Conservation (phyloP, 1,284 basidiomycete genomes). For the Caloboletus inedulis region DNA sequence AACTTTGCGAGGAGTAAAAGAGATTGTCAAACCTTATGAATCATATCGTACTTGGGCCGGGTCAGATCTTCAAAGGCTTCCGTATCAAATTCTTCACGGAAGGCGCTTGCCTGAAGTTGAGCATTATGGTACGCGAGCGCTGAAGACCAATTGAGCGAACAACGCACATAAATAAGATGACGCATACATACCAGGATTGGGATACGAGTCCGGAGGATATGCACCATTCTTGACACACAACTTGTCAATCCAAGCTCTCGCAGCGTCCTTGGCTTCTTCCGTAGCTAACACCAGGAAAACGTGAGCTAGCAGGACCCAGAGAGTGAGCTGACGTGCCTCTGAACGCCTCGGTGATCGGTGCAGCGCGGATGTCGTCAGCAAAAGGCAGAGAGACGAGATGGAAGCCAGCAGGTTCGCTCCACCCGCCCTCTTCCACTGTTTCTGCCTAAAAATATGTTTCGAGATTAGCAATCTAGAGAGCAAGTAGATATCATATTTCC, state of each 20-base stretch:
- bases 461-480: background rate
- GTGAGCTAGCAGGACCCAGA: background rate
- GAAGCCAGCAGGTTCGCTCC: constrained; percentile 86
- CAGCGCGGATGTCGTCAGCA: constrained; percentile 88
- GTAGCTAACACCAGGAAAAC: constrained; percentile 47
- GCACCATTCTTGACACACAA: constrained; percentile 73
- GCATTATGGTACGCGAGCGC: constrained; percentile 84
- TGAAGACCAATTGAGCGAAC: constrained; percentile 25
- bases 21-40: constrained; percentile 63
- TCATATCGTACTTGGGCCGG: constrained; percentile 71
- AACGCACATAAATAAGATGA: background rate
- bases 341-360: constrained; percentile 56
- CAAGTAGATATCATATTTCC: constrained; percentile 10
- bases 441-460: constrained; percentile 53
- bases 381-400: constrained; percentile 91
- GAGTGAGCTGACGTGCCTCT: constrained; percentile 43
- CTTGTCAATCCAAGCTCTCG: constrained; percentile 75
- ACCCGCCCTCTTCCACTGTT: constrained; percentile 66
- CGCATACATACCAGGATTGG: constrained; percentile 76
- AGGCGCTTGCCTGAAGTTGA: constrained; percentile 88
- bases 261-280: constrained; percentile 65
- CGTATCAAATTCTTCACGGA: constrained; percentile 81
- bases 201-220: constrained; percentile 87
- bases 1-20: background rate
- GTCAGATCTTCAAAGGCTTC: constrained; percentile 78